Evolutionary conservation across 2,329 filamentous ascomycete species (phyloP).

Genomic region (Fonsecaea nubica): DNA sequence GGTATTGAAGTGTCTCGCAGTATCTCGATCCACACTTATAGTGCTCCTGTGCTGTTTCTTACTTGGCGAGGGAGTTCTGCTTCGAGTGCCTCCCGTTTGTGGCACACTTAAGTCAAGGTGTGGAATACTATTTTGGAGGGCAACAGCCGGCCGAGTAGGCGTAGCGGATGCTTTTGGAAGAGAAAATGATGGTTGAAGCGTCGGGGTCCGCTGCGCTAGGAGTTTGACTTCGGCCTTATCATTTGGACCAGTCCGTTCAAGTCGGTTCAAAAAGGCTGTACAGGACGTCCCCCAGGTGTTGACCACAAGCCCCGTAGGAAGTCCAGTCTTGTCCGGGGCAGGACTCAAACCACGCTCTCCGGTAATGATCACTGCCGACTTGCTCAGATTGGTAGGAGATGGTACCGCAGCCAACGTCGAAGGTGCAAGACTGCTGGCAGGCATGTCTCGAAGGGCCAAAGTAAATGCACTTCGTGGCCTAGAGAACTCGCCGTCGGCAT

Average conservation of each 20-base stretch:
- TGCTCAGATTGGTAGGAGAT: slow-evolving; percentile 82
- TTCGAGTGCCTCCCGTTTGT: slow-evolving; percentile 35
- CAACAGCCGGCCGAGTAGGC: slow-evolving; percentile 14
- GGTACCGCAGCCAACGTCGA: slow-evolving; percentile 83
- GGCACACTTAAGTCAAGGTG: slow-evolving; percentile 36
- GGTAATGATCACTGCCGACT: slow-evolving; percentile 79
- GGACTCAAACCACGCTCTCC: slow-evolving; percentile 74
- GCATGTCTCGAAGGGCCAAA: slow-evolving; percentile 52
- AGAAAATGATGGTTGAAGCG: slow-evolving; percentile 31
- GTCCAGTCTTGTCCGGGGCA: slow-evolving; percentile 68
- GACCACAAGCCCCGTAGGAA: slow-evolving; percentile 85
- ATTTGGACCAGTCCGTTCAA: slow-evolving; percentile 62
- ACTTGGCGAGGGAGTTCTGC: slow-evolving; percentile 40
- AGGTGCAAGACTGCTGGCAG: slow-evolving; percentile 74
- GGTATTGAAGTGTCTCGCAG: slow-evolving; percentile 46
- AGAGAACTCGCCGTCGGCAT: slow-evolving; percentile 45
- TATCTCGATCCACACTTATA: slow-evolving; percentile 60
- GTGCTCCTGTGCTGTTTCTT: slow-evolving; percentile 60
- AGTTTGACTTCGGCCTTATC: slow-evolving; percentile 41
- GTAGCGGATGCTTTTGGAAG: slow-evolving; percentile 31
- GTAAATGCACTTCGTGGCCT: slow-evolving; percentile 44
- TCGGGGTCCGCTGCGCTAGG: slow-evolving; percentile 33
- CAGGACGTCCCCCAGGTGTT: slow-evolving; percentile 92
- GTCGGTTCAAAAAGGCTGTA: slow-evolving; percentile 72
- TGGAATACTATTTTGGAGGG: slow-evolving; percentile 32